Percentiles rank a stretch among this genome's conserved stretches.
Conservation (phyloP, 2,329 filamentous ascomycete genomes). For the Cladorrhinum sp. region DNA sequence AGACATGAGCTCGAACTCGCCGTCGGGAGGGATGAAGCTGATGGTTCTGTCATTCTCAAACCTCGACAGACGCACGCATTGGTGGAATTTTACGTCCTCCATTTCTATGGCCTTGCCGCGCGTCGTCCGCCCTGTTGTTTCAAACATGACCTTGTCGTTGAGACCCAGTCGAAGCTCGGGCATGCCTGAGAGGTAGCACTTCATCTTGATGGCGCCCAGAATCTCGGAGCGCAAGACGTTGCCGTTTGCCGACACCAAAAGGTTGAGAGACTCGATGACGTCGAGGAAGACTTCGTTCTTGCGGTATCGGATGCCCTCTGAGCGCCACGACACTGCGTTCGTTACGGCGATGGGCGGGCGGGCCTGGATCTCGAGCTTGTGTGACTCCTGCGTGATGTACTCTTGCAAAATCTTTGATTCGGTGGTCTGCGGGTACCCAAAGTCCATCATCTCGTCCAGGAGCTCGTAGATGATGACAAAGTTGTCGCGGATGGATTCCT, state of each 20-base stretch:
- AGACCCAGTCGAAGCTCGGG: conserved; percentile 89
- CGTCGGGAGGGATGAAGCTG: conserved; percentile 96
- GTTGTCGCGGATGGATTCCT: conserved; percentile 98
- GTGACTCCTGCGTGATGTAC: conserved; percentile 98
- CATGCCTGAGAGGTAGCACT: conserved; percentile 98
- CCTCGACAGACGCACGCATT: conserved; percentile 89
- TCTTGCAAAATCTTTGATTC: conserved; percentile 98
- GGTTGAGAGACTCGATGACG: conserved; percentile 92
- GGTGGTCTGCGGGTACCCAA: conserved; percentile 97
- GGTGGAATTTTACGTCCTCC: conserved; percentile 99
- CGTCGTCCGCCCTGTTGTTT: conserved; percentile 90
- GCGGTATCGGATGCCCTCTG: conserved; percentile 94
- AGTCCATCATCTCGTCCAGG: conserved; percentile 99
- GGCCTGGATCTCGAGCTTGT: conserved; percentile 96
- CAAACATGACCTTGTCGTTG: conserved; percentile 99
- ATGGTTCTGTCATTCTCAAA: conserved; percentile 99
- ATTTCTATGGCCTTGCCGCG: conserved; percentile 97
- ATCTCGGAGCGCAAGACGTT: conserved; percentile 97
- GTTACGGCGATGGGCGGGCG: conserved; percentile 96
- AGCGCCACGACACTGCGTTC: conserved; percentile 96
- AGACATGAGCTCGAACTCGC: conserved; percentile 98
- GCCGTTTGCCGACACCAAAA: conserved; percentile 89
- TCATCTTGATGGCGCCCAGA: conserved; percentile 97
- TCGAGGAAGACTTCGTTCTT: conserved; percentile 99
- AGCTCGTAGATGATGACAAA: conserved; percentile 99